Conservation (phyloP, 2,329 filamentous ascomycete species). For the Thielaviopsis euricoi region DNA sequence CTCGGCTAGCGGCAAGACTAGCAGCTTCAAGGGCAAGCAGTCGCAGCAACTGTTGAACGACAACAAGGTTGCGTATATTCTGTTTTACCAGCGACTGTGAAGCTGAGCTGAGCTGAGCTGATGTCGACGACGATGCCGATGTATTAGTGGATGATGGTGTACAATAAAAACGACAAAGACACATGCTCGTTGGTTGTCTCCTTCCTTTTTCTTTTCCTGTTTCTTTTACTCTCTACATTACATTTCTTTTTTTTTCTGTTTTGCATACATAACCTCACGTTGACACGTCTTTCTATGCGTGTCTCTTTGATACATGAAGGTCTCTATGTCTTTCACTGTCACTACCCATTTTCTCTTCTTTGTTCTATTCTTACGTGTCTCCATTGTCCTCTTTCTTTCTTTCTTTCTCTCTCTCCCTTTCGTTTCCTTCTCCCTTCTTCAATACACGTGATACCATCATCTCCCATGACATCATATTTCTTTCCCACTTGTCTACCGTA, state of each 20-base stretch:
- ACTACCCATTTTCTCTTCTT: neutral
- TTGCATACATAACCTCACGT: neutral
- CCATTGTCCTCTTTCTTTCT: neutral
- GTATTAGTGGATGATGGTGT: neutral
- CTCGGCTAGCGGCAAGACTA: slow-evolving; percentile 17
- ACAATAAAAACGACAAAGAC: neutral
- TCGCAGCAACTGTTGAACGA: slow-evolving; percentile 57
- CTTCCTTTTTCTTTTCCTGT: neutral
- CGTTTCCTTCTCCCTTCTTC: neutral
- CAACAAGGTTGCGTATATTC: slow-evolving; percentile 90
- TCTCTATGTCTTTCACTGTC: neutral
- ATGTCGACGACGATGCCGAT: too few relatives aligned
- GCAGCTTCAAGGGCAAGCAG: slow-evolving; percentile 39
- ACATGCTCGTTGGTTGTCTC: neutral
- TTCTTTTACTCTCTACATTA: neutral
- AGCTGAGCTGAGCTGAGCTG: neutral
- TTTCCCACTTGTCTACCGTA: neutral
- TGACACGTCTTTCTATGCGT: neutral
- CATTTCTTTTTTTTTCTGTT: neutral
- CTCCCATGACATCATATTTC: slow-evolving; percentile 6
- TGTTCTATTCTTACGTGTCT: neutral
- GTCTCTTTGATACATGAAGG: neutral
- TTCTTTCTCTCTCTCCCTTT: neutral
- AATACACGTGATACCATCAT: slow-evolving; percentile 7
- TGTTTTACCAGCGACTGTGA: slow-evolving; percentile 77